Conservation (phyloP, 176 grass and related monocot species). For the Hordeum marinum region DNA sequence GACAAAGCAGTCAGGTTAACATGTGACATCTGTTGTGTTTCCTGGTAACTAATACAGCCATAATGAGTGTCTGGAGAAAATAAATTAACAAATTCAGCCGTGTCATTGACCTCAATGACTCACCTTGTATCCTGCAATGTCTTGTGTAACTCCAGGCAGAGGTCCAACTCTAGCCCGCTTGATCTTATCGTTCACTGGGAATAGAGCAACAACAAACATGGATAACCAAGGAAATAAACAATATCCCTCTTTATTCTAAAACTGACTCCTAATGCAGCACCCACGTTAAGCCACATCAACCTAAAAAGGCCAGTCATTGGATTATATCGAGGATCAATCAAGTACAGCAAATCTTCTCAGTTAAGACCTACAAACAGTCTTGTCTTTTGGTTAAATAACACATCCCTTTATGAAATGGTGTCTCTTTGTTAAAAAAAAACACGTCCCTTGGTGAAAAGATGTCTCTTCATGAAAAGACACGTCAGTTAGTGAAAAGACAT, state of each 20-base stretch:
- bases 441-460: too few relatives aligned
- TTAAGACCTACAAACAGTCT: too few relatives aligned
- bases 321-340: too few relatives aligned
- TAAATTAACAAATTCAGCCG: neutral
- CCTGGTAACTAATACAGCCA: neutral
- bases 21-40: neutral
- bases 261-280: too few relatives aligned
- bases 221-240: slow-evolving; percentile 13
- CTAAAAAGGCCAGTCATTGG: too few relatives aligned
- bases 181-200: slow-evolving; percentile 68
- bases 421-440: too few relatives aligned
- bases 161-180: slow-evolving; percentile 83
- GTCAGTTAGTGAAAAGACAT: too few relatives aligned
- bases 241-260: neutral
- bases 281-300: too few relatives aligned
- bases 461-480: too few relatives aligned
- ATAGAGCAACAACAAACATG: slow-evolving; percentile 28
- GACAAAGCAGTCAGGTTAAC: neutral
- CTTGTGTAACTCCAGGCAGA: slow-evolving; percentile 92
- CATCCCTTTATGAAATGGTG: too few relatives aligned
- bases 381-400: too few relatives aligned
- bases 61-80: neutral
- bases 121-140: slow-evolving; percentile 97
- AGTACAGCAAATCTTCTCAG: too few relatives aligned
- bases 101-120: neutral